Evolutionary conservation across 2,329 filamentous ascomycete species (phyloP).

Genomic region (Aspergillaceae sp.): DNA sequence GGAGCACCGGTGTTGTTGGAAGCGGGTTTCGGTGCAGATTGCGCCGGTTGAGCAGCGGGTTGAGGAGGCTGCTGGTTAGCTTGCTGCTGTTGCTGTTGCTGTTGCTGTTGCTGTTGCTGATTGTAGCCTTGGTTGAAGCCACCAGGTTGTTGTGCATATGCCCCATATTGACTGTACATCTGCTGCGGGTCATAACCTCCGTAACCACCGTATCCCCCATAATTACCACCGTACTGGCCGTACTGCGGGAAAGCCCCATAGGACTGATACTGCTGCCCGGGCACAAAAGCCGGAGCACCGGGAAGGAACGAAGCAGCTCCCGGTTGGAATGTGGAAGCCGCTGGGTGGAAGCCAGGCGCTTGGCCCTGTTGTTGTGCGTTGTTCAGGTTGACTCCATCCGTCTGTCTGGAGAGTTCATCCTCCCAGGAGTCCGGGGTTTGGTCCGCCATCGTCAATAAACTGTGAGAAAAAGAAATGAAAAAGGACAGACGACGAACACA

Average conservation of each 20-base stretch:
- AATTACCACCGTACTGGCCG: conserved; percentile 32
- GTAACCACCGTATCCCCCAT: conserved; percentile 32
- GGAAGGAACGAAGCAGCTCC: conserved; percentile 66
- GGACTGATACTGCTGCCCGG: conserved; percentile 59
- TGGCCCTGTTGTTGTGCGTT: conserved; percentile 45
- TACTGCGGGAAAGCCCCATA: conserved; percentile 48
- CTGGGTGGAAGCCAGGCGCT: conserved; percentile 54
- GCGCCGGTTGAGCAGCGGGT: conserved; percentile 38
- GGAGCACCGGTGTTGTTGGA: conserved; percentile 34
- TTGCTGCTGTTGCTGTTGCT: conserved; percentile 39
- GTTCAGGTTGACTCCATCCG: conserved; percentile 67
- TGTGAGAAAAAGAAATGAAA: conserved; percentile 14
- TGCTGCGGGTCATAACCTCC: conserved; percentile 46
- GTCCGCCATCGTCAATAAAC: conserved; percentile 61
- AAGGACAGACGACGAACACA: conserved; percentile 15
- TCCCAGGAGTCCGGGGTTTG: conserved; percentile 79
- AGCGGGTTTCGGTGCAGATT: conserved; percentile 43
- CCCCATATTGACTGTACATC: conserved; percentile 41
- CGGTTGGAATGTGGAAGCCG: conserved; percentile 55
- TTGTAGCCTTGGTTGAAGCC: conserved; percentile 37
- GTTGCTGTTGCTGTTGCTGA: conserved; percentile 22
- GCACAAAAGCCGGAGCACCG: conserved; percentile 60
- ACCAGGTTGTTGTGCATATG: conserved; percentile 37
- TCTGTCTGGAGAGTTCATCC: conserved; percentile 73
- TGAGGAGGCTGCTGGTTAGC: conserved; percentile 28